A percentile compares a stretch with the other conserved stretches of the same genome.
Conservation (phyloP, 345 rosid genomes). For the Corymbia maculata region DNA sequence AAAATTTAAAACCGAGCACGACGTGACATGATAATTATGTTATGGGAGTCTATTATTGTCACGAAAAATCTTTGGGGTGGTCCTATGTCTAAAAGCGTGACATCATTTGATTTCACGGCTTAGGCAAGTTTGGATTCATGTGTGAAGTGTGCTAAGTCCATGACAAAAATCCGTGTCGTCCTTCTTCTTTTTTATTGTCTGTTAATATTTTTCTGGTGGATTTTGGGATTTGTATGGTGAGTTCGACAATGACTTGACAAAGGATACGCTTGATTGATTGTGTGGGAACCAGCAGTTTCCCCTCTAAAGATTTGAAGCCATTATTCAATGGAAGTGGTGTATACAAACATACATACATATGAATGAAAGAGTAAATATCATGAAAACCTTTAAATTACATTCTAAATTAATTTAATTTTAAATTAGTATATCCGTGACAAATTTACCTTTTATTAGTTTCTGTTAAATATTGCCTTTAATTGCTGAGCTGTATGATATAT, state of each 20-base stretch:
- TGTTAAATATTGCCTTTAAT: too few species aligned
- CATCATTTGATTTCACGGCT: background rate
- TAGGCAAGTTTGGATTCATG: background rate
- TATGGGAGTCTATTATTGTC: background rate
- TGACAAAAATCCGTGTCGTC: background rate
- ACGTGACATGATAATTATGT: background rate
- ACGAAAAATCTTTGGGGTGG: background rate
- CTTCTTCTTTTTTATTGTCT: background rate
- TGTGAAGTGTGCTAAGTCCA: background rate
- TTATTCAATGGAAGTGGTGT: background rate
- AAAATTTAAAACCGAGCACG: background rate
- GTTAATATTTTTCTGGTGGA: background rate
- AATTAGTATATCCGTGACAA: too few species aligned
- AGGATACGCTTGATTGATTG: background rate
- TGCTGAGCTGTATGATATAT: too few species aligned
- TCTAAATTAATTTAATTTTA: too few species aligned
- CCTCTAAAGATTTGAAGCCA: background rate
- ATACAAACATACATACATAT: too few species aligned
- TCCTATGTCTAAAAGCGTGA: background rate
- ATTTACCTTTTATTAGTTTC: too few species aligned
- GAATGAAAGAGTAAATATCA: too few species aligned
- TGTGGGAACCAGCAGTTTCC: background rate
- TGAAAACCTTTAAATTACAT: too few species aligned
- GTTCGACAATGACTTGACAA: background rate
- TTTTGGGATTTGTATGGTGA: background rate